A percentile compares a stretch with the other conserved stretches of the same genome.
Conservation (phyloP, 202 grass and related monocot species). For the Miscanthus sacchariflorus region DNA sequence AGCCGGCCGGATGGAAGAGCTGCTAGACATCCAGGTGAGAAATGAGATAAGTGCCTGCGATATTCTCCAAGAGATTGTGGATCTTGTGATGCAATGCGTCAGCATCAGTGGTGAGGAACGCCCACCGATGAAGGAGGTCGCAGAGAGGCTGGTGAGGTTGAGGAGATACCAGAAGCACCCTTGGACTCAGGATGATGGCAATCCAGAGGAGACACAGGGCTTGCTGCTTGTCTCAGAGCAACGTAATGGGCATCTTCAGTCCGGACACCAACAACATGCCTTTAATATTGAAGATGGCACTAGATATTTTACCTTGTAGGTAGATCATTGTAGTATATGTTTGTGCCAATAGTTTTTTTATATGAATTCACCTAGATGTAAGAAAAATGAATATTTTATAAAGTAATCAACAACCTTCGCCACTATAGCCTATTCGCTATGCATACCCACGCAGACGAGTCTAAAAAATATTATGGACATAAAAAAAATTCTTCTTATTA, state of each 20-base stretch:
- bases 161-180: slow-evolving; percentile 61
- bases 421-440: no score
- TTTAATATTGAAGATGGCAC: slow-evolving; percentile 51
- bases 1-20: slow-evolving; percentile 38
- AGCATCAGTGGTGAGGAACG: slow-evolving; percentile 67
- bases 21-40: slow-evolving; percentile 68
- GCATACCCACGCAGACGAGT: no score
- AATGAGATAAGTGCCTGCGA: slow-evolving; percentile 48
- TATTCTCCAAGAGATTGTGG: slow-evolving; percentile 49
- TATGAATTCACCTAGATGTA: no score
- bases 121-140: slow-evolving; percentile 68
- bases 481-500: no score
- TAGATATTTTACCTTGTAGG: slow-evolving; percentile 14
- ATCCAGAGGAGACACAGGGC: slow-evolving; percentile 38
- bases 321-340: background rate
- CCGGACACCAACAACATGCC: background rate
- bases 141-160: slow-evolving; percentile 52
- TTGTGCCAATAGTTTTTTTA: background rate
- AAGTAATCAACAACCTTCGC: no score
- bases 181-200: slow-evolving; percentile 15
- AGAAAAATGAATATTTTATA: no score
- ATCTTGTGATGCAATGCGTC: slow-evolving; percentile 62
- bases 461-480: no score
- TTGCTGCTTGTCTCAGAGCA: slow-evolving; percentile 44
- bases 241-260: background rate